These are phyloP conservation scores for Spergularia bocconei DNA, from an alignment of 148 eudicot genomes.

Conservation along the genomic window DNA sequence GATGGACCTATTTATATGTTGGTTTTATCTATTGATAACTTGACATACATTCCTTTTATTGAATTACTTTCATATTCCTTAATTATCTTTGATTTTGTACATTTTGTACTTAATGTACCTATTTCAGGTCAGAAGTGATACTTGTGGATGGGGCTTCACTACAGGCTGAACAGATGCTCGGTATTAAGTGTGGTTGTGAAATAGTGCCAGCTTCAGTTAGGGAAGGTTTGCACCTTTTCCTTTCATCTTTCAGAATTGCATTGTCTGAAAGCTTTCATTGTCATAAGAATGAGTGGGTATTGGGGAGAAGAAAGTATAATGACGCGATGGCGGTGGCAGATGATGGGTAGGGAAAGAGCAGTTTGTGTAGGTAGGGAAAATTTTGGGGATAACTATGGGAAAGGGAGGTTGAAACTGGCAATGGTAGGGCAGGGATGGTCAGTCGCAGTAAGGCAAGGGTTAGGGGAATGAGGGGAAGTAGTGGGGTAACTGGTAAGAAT, in stretches of 20 bases:
- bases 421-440: too few relatives aligned
- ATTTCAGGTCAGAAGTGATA: constrained; percentile 40
- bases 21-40: too few relatives aligned
- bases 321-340: not conserved
- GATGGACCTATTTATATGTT: too few relatives aligned
- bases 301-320: not conserved
- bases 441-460: too few relatives aligned
- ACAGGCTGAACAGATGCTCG: constrained; percentile 35
- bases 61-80: not conserved
- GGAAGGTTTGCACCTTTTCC: constrained; percentile 38
- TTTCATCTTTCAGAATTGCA: not conserved
- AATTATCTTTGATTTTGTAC: constrained; percentile 9
- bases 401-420: not conserved
- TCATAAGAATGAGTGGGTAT: not conserved
- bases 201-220: constrained; percentile 51
- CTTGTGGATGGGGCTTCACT: constrained; percentile 58
- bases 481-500: too few relatives aligned
- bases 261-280: not conserved
- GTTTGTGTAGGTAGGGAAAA: not conserved
- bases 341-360: not conserved
- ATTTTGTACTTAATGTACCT: constrained; percentile 7
- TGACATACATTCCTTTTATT: too few relatives aligned
- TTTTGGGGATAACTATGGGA: not conserved
- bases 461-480: too few relatives aligned
- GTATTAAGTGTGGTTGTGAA: constrained; percentile 70